Conservation (phyloP, 1,139 yeast species). For the Taiozyma sp. region DNA sequence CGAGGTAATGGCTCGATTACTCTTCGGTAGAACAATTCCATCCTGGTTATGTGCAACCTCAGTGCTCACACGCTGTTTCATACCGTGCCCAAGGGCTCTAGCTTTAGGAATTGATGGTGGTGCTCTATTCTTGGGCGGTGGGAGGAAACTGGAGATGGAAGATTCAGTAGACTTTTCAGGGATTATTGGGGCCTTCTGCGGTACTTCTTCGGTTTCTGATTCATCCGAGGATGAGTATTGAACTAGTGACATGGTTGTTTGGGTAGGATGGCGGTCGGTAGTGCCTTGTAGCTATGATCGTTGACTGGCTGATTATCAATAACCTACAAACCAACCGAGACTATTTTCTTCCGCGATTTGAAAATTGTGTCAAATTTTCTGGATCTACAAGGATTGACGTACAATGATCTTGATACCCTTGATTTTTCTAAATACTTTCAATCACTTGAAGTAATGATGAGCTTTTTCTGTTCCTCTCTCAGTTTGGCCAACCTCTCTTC, state of each 20-base stretch:
- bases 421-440: not conserved
- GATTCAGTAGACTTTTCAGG: not conserved
- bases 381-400: too few relatives aligned
- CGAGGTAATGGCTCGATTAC: slow-evolving; percentile 14
- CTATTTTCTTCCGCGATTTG: not conserved
- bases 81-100: slow-evolving; percentile 15
- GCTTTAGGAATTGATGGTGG: slow-evolving; percentile 7
- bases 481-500: not conserved
- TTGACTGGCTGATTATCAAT: not conserved
- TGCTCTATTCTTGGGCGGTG: slow-evolving; percentile 18
- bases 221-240: slow-evolving; percentile 5
- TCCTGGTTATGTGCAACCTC: slow-evolving; percentile 12
- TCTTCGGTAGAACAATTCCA: slow-evolving; percentile 13
- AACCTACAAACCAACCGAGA: not conserved
- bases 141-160: slow-evolving; percentile 21
- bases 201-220: slow-evolving; percentile 1
- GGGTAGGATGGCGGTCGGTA: not conserved
- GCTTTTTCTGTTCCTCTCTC: not conserved
- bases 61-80: slow-evolving; percentile 11
- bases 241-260: slow-evolving; percentile 5
- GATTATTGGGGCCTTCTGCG: not conserved
- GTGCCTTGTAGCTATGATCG: not conserved
- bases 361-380: not conserved
- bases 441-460: not conserved
- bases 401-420: not conserved